phyloP scores from a whole-genome alignment of 2,329 filamentous ascomycete species.

The Penicillium sp. region DNA sequence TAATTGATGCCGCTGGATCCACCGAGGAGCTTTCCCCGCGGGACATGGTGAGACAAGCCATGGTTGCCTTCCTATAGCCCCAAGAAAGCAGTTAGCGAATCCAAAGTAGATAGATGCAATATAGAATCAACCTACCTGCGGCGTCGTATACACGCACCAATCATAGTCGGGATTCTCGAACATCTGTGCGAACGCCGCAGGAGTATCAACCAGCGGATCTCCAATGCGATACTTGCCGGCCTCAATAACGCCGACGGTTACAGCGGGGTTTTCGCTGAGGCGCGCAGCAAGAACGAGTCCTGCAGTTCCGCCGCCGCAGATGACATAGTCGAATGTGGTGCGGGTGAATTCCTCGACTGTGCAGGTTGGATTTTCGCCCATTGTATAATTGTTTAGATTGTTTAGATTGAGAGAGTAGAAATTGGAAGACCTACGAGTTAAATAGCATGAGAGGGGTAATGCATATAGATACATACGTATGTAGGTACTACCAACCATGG shows the following conservation, averaged over 20 bases:
- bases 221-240: constrained; percentile 40
- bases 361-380: constrained; percentile 10
- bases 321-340: constrained; percentile 33
- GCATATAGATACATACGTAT: not conserved
- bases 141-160: constrained; percentile 34
- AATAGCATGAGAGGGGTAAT: not conserved
- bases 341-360: constrained; percentile 14
- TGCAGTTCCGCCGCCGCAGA: constrained; percentile 57
- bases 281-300: constrained; percentile 46
- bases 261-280: constrained; percentile 45
- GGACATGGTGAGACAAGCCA: constrained; percentile 23
- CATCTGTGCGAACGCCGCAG: constrained; percentile 24
- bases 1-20: constrained; percentile 40
- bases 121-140: constrained; percentile 21
- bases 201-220: constrained; percentile 32
- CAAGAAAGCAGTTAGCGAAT: not conserved
- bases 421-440: not conserved
- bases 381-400: not conserved
- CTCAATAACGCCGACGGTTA: constrained; percentile 48
- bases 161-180: constrained; percentile 38
- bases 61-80: constrained; percentile 20
- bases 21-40: constrained; percentile 36
- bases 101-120: not conserved
- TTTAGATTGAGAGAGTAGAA: not conserved
- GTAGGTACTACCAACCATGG: not conserved